These are phyloP conservation scores for Eutypella sp. DNA, from an alignment of 2,329 filamentous ascomycete species.

Conservation along the genomic window DNA sequence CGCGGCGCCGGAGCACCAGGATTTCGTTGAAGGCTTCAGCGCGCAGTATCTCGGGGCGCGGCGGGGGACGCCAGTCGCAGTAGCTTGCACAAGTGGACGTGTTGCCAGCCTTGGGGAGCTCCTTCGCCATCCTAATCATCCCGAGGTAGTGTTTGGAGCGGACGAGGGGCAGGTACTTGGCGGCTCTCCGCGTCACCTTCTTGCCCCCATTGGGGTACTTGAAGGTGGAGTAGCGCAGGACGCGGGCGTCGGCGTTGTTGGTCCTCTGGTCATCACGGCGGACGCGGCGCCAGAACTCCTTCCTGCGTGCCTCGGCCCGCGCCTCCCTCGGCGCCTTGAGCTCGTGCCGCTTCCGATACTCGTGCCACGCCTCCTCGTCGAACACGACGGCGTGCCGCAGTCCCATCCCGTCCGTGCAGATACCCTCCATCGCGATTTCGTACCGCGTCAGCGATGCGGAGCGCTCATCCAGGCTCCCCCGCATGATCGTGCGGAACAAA, in stretches of 20 bases:
- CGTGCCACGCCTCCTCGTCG: neutral
- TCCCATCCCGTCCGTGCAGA: neutral
- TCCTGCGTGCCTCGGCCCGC: neutral
- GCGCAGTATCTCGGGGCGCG: neutral
- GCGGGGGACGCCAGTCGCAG: neutral
- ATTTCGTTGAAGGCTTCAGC: neutral
- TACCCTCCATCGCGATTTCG: neutral
- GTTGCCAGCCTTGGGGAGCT: neutral
- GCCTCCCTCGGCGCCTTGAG: neutral
- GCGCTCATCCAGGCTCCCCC: neutral
- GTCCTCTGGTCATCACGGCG: neutral
- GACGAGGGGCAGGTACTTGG: neutral
- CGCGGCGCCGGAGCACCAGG: neutral
- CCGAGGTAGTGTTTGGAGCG: neutral
- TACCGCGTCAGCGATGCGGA: neutral
- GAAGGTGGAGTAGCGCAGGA: neutral
- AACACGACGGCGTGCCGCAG: neutral
- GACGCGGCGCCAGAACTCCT: neutral
- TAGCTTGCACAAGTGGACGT: neutral
- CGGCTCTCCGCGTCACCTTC: neutral
- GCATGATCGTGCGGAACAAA: neutral
- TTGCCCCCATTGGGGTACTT: neutral
- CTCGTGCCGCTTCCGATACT: neutral
- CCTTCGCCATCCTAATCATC: neutral
- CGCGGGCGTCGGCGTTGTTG: neutral